Base-by-base conservation (phyloP, 306 rosid species). In the Acacia melanoxylon region DNA sequence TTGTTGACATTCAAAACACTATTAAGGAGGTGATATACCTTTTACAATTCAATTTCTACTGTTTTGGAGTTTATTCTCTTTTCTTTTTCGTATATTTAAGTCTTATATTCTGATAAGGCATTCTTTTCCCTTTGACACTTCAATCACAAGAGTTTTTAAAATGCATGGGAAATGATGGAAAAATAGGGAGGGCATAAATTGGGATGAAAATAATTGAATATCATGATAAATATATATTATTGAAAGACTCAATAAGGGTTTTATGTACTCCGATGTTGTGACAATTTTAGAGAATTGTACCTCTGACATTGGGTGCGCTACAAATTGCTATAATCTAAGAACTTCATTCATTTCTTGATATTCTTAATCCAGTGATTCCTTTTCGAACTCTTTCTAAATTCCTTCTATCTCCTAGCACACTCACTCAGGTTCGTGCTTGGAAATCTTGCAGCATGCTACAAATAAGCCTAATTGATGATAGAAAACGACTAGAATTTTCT, bases 1-100 rank as follows among this genome's bases (percentile, higher is more conserved):
- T 95, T 77, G 85, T 72, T 72, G 98, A 95, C 83, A 91, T 93
- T 83, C 91, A 76, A 82, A 95, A 90, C 83, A 84, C 94, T 72
- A 95, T 95, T 83, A 89, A 87, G 79, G 99, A 95, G 98, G 99
- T 91, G 59, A 51, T 5, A 27, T 13, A 13, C 17, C 48, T 31
- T 77, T 78, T 1, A 15, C 29, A 35, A 24, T 58, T 56, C 24
- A 24, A 58, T 22, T 27, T 41, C 14, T 59, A 29, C 22, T 7
- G 27, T 41, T n/a, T 14, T 37, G 52, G 8, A 58, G 44, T 75
- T 35, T 56, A 56, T 19, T 56, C 16, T 13, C 2, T 56, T 10
- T 22, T n/a, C 12, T 56, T n/a, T 56, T 10, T 20, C 11, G 20
- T 20, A 54, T 8, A 20, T 54, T 19, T 7, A 20, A 19, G 24